Percentiles rank a stretch among this genome's conserved stretches.
Evolutionary conservation across 495 filamentous ascomycete species (phyloP).

Genomic region (Penicillium maclennaniae): DNA sequence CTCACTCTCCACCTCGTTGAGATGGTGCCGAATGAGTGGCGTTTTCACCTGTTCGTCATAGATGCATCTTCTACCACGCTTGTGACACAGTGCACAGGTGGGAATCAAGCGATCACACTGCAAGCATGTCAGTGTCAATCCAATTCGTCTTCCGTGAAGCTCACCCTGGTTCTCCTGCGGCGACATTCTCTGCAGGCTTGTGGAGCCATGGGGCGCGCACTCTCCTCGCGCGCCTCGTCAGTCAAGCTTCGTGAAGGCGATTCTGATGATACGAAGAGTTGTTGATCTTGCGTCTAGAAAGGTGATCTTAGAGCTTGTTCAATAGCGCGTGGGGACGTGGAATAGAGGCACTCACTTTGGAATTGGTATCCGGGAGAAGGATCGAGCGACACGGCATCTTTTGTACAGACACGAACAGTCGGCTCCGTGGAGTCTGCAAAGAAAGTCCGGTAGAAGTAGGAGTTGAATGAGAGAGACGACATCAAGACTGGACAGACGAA

Average conservation of each 20-base stretch:
- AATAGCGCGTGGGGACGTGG: not conserved
- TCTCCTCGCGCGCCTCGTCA: not conserved
- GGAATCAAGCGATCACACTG: conserved; percentile 17
- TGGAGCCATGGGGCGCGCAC: conserved; percentile 3
- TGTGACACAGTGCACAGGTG: conserved; percentile 10
- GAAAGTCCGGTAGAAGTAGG: not conserved
- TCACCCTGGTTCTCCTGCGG: conserved; percentile 15
- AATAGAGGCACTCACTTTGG: not conserved
- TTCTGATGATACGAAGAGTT: not conserved
- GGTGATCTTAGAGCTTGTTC: not conserved
- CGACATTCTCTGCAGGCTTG: conserved; percentile 17
- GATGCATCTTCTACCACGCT: conserved; percentile 9
- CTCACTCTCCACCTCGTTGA: conserved; percentile 13
- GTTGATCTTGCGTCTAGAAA: not conserved
- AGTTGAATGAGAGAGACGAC: not conserved
- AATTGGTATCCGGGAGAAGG: not conserved
- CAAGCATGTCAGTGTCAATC: not conserved
- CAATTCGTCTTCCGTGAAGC: not conserved
- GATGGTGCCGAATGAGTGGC: conserved; percentile 13
- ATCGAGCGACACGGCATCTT: not conserved
- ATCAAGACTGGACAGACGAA: not conserved
- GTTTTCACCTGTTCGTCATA: conserved; percentile 12
- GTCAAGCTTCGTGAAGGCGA: not conserved
- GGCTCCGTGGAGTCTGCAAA: not conserved
- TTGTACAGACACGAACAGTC: not conserved